phyloP scores from a whole-genome alignment of 2,329 filamentous ascomycete genomes.

The Pyricularia grisea region DNA sequence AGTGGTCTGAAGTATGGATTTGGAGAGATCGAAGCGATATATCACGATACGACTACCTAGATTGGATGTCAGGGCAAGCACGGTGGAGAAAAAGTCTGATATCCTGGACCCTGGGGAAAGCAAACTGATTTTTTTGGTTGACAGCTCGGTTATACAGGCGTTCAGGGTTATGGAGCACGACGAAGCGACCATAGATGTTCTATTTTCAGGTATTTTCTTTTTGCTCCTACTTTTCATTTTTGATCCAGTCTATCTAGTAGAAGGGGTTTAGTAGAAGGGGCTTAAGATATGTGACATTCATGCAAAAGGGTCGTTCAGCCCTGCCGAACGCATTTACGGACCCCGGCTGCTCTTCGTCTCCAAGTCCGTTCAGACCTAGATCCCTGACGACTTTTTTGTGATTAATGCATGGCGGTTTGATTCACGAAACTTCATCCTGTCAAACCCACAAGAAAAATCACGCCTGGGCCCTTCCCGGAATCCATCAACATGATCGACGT shows the following conservation, averaged over 20 bases:
- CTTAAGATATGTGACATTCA: background rate
- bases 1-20: background rate
- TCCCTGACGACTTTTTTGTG: background rate
- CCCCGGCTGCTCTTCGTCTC: background rate
- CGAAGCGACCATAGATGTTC: background rate
- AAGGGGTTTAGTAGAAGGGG: background rate
- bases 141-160: background rate
- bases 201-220: background rate
- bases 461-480: background rate
- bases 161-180: background rate
- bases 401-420: background rate
- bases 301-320: background rate
- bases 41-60: background rate
- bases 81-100: background rate
- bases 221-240: background rate
- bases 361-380: background rate
- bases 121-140: background rate
- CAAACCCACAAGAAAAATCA: background rate
- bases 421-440: too few species aligned
- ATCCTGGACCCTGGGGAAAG: background rate
- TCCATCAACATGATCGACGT: background rate
- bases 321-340: background rate
- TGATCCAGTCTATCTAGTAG: too few species aligned
- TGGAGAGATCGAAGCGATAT: background rate
- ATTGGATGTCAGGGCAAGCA: background rate